A percentile compares a stretch with the other conserved stretches of the same genome.
These are phyloP conservation scores for Cicer chorassanicum DNA, from an alignment of 306 rosid species.

Conservation along the genomic window DNA sequence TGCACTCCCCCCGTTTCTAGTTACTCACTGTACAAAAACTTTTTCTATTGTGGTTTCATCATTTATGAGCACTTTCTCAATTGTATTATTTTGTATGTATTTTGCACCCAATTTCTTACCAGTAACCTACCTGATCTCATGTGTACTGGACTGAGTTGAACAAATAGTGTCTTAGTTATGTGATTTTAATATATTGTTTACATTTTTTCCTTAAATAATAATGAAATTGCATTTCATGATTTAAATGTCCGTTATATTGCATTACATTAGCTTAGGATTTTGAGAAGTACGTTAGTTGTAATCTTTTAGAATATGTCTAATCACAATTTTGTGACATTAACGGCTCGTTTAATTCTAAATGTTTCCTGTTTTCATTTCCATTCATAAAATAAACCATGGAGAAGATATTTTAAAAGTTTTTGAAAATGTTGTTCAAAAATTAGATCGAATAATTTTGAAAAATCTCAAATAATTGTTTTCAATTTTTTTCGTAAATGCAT, in stretches of 20 bases:
- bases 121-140: not conserved
- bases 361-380: too few species aligned
- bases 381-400: too few species aligned
- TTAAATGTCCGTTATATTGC: constrained; percentile 28
- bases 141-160: not conserved
- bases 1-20: constrained; percentile 4
- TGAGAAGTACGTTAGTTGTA: not conserved
- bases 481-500: too few species aligned
- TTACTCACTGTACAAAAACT: not conserved
- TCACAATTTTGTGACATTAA: constrained; percentile 3
- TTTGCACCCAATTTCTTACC: constrained; percentile 15
- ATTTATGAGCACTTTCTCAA: constrained; percentile 7
- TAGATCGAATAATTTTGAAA: too few species aligned
- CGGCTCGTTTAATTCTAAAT: too few species aligned
- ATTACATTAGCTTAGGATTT: constrained; percentile 9
- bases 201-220: not conserved
- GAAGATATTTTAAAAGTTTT: too few species aligned
- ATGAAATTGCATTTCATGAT: not conserved
- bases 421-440: too few species aligned
- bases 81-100: constrained; percentile 4
- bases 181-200: constrained; percentile 9
- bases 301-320: not conserved
- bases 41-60: constrained; percentile 31
- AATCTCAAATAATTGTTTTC: too few species aligned
- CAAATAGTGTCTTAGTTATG: not conserved